Conservation (phyloP, 441 rosid species). For the Macaranga tanarius region DNA sequence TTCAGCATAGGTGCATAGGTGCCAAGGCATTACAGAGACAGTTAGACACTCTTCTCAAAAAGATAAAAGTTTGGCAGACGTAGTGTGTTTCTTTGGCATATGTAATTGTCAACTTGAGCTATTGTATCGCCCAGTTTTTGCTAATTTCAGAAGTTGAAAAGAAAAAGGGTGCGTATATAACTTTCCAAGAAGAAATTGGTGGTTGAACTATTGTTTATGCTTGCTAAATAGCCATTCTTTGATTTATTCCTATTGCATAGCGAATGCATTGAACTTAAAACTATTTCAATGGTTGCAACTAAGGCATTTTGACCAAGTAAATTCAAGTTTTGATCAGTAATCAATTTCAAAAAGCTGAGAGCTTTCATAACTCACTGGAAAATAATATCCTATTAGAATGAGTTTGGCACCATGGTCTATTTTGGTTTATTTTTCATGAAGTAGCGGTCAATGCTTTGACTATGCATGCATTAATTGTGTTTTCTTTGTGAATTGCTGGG, state of each 20-base stretch:
- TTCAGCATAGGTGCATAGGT: too few relatives aligned
- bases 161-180: too few relatives aligned
- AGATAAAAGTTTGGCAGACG: neutral
- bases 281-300: neutral
- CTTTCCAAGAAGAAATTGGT: neutral
- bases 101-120: too few relatives aligned
- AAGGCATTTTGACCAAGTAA: too few relatives aligned
- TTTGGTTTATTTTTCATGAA: neutral
- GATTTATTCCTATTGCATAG: neutral
- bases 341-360: neutral
- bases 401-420: neutral
- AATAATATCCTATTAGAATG: neutral
- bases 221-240: neutral
- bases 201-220: neutral
- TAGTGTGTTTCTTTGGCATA: neutral
- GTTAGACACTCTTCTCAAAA: neutral
- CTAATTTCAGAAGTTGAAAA: too few relatives aligned
- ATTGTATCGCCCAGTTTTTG: too few relatives aligned
- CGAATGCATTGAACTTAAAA: neutral
- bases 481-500: neutral
- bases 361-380: neutral
- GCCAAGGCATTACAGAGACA: neutral
- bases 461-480: neutral
- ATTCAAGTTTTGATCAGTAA: neutral
- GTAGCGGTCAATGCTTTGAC: neutral